Base-by-base conservation (phyloP, 2,329 filamentous ascomycete species). In the Sporothrix brasiliensis region DNA sequence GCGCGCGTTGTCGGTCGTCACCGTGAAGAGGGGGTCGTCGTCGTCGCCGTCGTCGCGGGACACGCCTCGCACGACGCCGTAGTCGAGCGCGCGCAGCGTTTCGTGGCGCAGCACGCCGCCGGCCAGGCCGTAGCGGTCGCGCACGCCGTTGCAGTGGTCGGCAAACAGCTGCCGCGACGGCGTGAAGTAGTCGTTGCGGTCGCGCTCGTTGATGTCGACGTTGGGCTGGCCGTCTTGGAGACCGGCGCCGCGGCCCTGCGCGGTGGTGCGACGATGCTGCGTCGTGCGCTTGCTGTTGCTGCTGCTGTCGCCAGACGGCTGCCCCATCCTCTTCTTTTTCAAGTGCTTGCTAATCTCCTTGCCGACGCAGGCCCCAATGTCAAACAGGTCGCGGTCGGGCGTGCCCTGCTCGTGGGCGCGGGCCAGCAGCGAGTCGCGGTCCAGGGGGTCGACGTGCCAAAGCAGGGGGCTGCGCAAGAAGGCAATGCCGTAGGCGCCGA, bases 401-500 rank as follows among this genome's bases (percentile, higher is more conserved):
- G 88, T 80, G 0, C 84, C 84, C 21, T 85, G 81, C 70, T 86
- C 83, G 75, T 91, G 88, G 0, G 90, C 85, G 78, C 89, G 91
- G 0, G 88, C 89, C 27, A 94, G 80, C 75, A 94, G 80, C 0
- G 89, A 89, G 79, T 94, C 92, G 1, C 91, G 83, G 78, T 94
- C 91, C 0, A 86, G 83, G 0, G 92, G 92, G 76, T 94, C 91
- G 16, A 92, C 84, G 76, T 95, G 92, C 81, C 93, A 94, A 76
- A 94, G 91, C 89, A 94, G 91, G 0, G 91, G 92, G 74, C 91
- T 93, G 19, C 92, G 85, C 52, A 95, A 81, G 75, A 93, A 87
- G 1, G 85, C 83, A 61, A 94, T 94, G 65, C 89, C 85, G 58
- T 92, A 87, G 2, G 85, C 86, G 44, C 84, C 81, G 79, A 94